phyloP scores from a whole-genome alignment of 2,329 filamentous ascomycete species.

The Microascus cirrosus region DNA sequence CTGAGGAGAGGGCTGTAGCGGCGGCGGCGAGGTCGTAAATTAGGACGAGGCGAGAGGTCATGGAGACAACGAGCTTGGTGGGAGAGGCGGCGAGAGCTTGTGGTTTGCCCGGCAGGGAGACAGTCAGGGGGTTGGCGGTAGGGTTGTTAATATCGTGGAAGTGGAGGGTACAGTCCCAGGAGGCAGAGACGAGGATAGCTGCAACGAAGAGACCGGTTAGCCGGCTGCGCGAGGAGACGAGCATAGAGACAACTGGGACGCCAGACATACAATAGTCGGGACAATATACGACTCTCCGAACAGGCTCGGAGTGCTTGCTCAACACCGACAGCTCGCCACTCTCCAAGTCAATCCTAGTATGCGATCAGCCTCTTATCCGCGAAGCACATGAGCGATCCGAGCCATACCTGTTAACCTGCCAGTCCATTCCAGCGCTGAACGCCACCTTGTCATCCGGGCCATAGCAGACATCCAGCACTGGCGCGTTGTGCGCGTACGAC shows the following conservation, averaged over 20 bases:
- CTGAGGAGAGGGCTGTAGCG: slow-evolving; percentile 37
- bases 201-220: not conserved
- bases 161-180: slow-evolving; percentile 88
- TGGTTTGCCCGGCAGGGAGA: slow-evolving; percentile 73
- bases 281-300: slow-evolving; percentile 77
- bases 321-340: slow-evolving; percentile 64
- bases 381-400: slow-evolving; percentile 3
- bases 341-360: slow-evolving; percentile 50
- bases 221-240: not conserved
- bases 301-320: slow-evolving; percentile 68
- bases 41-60: slow-evolving; percentile 86
- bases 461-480: slow-evolving; percentile 86
- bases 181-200: slow-evolving; percentile 75
- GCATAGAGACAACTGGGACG: not conserved
- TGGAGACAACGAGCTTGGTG: slow-evolving; percentile 83
- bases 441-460: slow-evolving; percentile 72
- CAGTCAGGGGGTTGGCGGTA: slow-evolving; percentile 43
- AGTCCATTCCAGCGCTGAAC: slow-evolving; percentile 79
- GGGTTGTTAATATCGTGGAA: slow-evolving; percentile 56
- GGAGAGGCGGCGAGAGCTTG: slow-evolving; percentile 72
- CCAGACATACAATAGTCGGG: slow-evolving; percentile 46
- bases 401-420: slow-evolving; percentile 64
- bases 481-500: slow-evolving; percentile 70
- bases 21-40: slow-evolving; percentile 82
- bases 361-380: not conserved